These are phyloP conservation scores for Lepidium sativum DNA, from an alignment of 345 rosid genomes.

Conservation along the genomic window DNA sequence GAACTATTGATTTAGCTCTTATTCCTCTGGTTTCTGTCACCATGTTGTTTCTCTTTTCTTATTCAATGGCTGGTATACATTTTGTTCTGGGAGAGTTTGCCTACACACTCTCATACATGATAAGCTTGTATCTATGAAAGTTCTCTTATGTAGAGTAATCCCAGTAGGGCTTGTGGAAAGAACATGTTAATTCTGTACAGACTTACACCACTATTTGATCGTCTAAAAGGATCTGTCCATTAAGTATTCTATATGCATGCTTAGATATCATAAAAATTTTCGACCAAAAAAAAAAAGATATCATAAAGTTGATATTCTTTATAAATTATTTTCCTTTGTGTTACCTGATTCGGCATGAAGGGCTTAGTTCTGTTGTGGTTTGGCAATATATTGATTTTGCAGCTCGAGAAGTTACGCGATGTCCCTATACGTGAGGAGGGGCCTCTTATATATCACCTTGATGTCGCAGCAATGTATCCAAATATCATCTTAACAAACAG, in stretches of 20 bases:
- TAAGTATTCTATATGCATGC: slow-evolving; percentile 4
- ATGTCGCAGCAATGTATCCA: slow-evolving; percentile 99
- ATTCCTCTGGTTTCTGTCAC: neutral
- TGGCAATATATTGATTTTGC: slow-evolving; percentile 24
- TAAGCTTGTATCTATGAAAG: neutral
- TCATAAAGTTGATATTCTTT: slow-evolving; percentile 1
- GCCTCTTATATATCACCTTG: slow-evolving; percentile 94
- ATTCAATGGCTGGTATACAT: slow-evolving; percentile 6
- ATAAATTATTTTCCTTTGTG: neutral
- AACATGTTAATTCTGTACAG: neutral
- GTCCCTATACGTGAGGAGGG: slow-evolving; percentile 82
- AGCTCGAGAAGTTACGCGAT: slow-evolving; percentile 75
- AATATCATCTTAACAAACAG: slow-evolving; percentile 95
- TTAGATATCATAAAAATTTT: neutral
- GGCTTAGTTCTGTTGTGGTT: slow-evolving; percentile 6
- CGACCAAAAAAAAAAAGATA: no score
- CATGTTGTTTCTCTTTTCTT: slow-evolving; percentile 8
- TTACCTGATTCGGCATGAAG: neutral
- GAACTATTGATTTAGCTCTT: neutral
- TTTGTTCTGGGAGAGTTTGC: slow-evolving; percentile 4
- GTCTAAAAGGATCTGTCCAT: neutral
- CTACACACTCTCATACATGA: slow-evolving; percentile 1
- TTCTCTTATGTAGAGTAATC: neutral
- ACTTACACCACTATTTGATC: neutral
- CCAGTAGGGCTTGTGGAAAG: neutral